Evolutionary conservation across 2,329 filamentous ascomycete genomes (phyloP).

Genomic region (Ophiostoma montium): DNA sequence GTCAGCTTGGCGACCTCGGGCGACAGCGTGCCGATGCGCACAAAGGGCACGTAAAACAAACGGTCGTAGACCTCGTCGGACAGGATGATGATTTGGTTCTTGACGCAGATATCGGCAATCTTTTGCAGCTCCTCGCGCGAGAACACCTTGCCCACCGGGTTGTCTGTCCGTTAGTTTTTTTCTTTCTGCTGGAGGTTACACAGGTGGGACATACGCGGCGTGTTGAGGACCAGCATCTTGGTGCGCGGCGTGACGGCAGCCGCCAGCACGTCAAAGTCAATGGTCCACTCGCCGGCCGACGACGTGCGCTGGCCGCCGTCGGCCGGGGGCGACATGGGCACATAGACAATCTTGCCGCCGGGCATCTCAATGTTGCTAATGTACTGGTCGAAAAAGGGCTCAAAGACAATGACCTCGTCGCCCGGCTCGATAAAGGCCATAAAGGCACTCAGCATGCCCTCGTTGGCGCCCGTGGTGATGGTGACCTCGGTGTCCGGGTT

Average conservation of each 20-base stretch:
- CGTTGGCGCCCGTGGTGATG: slow-evolving; percentile 84
- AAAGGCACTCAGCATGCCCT: slow-evolving; percentile 91
- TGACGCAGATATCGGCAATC: slow-evolving; percentile 80
- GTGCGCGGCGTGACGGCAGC: slow-evolving; percentile 70
- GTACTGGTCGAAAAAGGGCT: slow-evolving; percentile 99
- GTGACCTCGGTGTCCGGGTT: slow-evolving; percentile 88
- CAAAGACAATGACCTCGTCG: slow-evolving; percentile 95
- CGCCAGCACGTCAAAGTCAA: slow-evolving; percentile 74
- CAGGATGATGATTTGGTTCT: slow-evolving; percentile 87
- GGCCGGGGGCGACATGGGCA: slow-evolving; percentile 79
- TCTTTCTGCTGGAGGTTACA: not conserved
- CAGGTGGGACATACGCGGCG: slow-evolving; percentile 28
- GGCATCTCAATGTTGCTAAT: slow-evolving; percentile 99
- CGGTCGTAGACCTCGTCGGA: slow-evolving; percentile 91
- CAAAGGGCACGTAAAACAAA: slow-evolving; percentile 91
- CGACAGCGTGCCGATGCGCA: slow-evolving; percentile 76
- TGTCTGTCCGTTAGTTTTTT: slow-evolving; percentile 32
- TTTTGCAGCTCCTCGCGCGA: slow-evolving; percentile 67
- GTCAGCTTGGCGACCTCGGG: slow-evolving; percentile 81
- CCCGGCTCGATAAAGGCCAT: slow-evolving; percentile 94
- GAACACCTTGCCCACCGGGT: slow-evolving; percentile 94
- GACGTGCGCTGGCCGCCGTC: slow-evolving; percentile 68
- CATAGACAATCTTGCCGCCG: slow-evolving; percentile 86
- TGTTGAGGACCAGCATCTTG: slow-evolving; percentile 91
- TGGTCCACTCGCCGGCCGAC: slow-evolving; percentile 74